phyloP scores from a whole-genome alignment of 106 monocot genomes.

The Dioscorea dumetorum region DNA sequence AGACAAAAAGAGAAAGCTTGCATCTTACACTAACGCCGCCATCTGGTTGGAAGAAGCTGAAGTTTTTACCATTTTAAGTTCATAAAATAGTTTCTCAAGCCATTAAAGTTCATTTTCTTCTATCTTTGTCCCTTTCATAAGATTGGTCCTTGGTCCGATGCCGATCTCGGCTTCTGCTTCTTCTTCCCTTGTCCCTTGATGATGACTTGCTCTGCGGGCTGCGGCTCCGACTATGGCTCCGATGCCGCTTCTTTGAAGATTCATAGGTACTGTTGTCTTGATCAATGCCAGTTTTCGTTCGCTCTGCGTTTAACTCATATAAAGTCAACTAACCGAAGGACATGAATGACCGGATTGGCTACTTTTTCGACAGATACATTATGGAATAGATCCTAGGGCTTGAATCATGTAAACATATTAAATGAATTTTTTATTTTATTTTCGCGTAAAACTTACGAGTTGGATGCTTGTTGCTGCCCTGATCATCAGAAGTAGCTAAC shows the following conservation, averaged over 20 bases:
- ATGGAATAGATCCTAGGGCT: background rate
- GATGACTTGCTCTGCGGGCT: constrained; percentile 59
- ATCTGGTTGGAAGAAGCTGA: no score
- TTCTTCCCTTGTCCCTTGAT: constrained; percentile 26
- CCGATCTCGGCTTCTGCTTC: constrained; percentile 21
- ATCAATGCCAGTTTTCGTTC: constrained; percentile 41
- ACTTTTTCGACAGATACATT: background rate
- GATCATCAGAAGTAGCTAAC: constrained; percentile 44
- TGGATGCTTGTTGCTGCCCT: constrained; percentile 27
- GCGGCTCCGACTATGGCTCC: constrained; percentile 66
- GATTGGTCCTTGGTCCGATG: constrained; percentile 35
- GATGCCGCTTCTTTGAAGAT: constrained; percentile 64
- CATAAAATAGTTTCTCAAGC: no score
- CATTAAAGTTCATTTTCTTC: constrained; percentile 4
- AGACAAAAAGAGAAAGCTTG: no score
- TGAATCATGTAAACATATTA: background rate
- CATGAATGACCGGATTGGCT: no score
- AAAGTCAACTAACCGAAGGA: background rate
- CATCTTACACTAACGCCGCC: no score
- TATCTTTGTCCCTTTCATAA: constrained; percentile 39
- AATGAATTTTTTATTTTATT: background rate
- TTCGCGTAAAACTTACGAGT: constrained; percentile 36
- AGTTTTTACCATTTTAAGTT: no score
- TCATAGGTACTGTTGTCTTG: constrained; percentile 40
- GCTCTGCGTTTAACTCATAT: constrained; percentile 57